A percentile compares a stretch with the other conserved stretches of the same genome.
phyloP scores from a whole-genome alignment of 305 asterid species.

The Caryopteris hybrid region DNA sequence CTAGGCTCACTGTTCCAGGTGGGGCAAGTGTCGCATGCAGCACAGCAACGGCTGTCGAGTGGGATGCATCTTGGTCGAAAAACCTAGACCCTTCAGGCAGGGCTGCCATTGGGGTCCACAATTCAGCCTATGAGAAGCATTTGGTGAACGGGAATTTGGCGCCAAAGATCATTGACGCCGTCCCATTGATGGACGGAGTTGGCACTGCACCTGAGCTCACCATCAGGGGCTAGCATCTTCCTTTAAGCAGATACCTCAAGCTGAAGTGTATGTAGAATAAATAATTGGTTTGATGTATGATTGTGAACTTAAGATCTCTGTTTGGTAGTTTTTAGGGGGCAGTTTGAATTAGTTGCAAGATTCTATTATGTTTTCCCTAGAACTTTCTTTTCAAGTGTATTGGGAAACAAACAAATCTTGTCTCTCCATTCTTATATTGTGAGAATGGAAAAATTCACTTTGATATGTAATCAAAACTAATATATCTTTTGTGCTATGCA shows the following conservation, averaged over 20 bases:
- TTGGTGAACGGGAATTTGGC: constrained; percentile 33
- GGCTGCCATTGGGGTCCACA: constrained; percentile 90
- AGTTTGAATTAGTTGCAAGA: neutral
- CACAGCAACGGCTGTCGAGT: constrained; percentile 75
- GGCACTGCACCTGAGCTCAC: constrained; percentile 44
- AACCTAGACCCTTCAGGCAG: constrained; percentile 92
- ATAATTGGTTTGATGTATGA: constrained; percentile 8
- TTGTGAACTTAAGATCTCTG: neutral
- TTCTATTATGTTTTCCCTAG: neutral
- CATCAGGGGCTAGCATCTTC: constrained; percentile 45
- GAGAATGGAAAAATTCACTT: no score
- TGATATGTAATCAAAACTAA: no score
- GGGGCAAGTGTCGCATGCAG: constrained; percentile 92
- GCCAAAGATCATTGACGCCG: constrained; percentile 28
- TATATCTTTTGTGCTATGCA: no score
- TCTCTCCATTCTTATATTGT: neutral
- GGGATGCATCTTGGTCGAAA: constrained; percentile 93
- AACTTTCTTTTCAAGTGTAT: neutral
- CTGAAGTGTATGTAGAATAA: neutral
- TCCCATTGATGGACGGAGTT: constrained; percentile 33
- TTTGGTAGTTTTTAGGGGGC: neutral
- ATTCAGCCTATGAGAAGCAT: constrained; percentile 59
- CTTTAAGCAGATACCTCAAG: neutral
- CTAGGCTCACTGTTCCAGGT: constrained; percentile 70
- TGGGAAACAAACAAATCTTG: neutral